phyloP scores from a whole-genome alignment of 1,284 basidiomycete genomes.

The Ustilago crameri region DNA sequence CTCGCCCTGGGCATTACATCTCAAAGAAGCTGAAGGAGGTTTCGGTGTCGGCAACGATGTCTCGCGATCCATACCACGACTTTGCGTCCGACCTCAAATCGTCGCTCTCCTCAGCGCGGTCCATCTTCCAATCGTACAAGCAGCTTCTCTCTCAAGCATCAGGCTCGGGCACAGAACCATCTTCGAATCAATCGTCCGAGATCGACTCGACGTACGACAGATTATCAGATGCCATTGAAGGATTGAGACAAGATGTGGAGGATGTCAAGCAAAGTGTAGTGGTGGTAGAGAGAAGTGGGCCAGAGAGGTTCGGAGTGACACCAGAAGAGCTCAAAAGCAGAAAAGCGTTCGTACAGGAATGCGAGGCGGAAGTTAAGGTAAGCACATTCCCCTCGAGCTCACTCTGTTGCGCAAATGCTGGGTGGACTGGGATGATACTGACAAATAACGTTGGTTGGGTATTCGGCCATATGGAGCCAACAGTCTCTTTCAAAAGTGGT shows the following conservation, averaged over 20 bases:
- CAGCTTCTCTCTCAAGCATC: conserved; percentile 25
- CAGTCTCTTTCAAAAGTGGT: conserved; percentile 33
- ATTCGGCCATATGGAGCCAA: neutral
- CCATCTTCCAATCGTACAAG: conserved; percentile 44
- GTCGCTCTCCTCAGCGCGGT: conserved; percentile 49
- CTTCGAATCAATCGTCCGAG: conserved; percentile 10
- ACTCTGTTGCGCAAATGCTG: too few relatives aligned
- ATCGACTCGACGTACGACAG: conserved; percentile 46
- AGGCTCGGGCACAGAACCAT: neutral
- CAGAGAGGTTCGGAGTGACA: conserved; percentile 59
- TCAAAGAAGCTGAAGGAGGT: too few relatives aligned
- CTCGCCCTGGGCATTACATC: too few relatives aligned
- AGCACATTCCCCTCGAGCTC: neutral
- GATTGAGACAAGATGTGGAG: conserved; percentile 57
- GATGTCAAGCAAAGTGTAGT: conserved; percentile 62
- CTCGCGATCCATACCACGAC: conserved; percentile 64
- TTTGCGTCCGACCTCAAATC: conserved; percentile 61
- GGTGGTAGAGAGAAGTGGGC: conserved; percentile 60
- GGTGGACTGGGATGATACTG: neutral
- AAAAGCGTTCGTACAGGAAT: conserved; percentile 50
- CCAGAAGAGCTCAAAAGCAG: conserved; percentile 49
- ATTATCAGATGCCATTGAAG: conserved; percentile 53
- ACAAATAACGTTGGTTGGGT: neutral
- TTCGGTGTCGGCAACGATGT: too few relatives aligned
- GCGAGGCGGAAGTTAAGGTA: conserved; percentile 53